Conservation (phyloP, 345 rosid species). For the Psidium friedrichsthalianum region DNA sequence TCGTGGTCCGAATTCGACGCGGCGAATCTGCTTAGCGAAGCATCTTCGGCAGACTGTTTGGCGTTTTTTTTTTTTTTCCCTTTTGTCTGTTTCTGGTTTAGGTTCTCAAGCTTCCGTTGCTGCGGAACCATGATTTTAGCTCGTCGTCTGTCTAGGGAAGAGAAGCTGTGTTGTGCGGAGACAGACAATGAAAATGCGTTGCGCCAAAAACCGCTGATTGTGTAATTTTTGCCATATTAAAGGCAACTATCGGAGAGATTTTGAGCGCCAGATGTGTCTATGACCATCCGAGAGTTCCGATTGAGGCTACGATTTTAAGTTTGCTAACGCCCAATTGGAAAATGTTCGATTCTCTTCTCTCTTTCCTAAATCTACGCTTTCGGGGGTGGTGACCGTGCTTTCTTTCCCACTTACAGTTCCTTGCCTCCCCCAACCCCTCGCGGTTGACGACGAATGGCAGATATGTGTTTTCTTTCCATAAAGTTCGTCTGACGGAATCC, state of each 20-base stretch:
- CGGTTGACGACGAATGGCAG: not conserved
- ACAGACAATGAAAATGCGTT: not conserved
- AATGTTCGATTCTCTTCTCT: not conserved
- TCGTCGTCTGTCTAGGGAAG: not conserved
- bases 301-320: not conserved
- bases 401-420: not conserved
- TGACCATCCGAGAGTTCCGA: not conserved
- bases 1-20: not conserved
- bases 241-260: not conserved
- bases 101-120: not conserved
- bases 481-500: not conserved
- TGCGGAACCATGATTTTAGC: not conserved
- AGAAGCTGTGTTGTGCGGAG: not conserved
- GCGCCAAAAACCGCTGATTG: not conserved
- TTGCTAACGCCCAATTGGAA: not conserved
- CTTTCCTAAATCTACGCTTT: not conserved
- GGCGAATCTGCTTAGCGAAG: not conserved
- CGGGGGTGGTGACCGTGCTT: not conserved
- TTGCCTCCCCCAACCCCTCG: not conserved
- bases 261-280: not conserved
- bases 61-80: accelerated
- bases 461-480: not conserved
- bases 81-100: not conserved
- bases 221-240: not conserved
- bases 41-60: not conserved